These are phyloP conservation scores for Pseudevernia furfuracea DNA, from an alignment of 495 filamentous ascomycete genomes.

Conservation along the genomic window DNA sequence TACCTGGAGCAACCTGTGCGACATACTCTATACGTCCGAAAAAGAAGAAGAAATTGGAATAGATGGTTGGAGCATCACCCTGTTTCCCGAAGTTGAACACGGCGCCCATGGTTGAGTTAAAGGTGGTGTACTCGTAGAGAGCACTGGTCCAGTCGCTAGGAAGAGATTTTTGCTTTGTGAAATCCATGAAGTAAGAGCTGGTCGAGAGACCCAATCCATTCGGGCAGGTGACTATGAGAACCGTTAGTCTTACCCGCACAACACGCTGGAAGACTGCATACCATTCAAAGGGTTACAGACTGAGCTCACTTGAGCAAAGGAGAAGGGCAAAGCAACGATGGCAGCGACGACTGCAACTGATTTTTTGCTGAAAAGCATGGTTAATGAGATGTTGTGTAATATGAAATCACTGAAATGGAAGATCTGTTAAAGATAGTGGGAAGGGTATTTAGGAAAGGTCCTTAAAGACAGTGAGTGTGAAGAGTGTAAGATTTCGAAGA, in stretches of 20 bases:
- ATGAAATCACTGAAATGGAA: background rate
- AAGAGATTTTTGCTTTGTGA: constrained; percentile 48
- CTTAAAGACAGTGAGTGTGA: background rate
- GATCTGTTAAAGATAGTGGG: constrained; percentile 1
- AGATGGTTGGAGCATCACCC: constrained; percentile 67
- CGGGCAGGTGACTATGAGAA: constrained; percentile 18
- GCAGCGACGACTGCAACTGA: constrained; percentile 5
- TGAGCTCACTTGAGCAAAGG: constrained; percentile 42
- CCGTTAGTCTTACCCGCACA: background rate
- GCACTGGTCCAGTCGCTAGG: constrained; percentile 53
- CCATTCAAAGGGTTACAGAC: constrained; percentile 24
- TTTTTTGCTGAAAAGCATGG: constrained; percentile 5
- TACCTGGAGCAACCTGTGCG: constrained; percentile 65
- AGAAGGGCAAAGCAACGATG: constrained; percentile 28
- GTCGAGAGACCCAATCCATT: constrained; percentile 45
- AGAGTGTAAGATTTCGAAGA: background rate
- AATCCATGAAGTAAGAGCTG: constrained; percentile 53
- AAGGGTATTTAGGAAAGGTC: background rate
- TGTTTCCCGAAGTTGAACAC: constrained; percentile 64
- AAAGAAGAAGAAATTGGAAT: constrained; percentile 68
- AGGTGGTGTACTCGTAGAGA: constrained; percentile 18
- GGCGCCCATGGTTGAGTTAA: constrained; percentile 51
- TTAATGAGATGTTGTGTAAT: background rate
- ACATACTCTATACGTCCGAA: constrained; percentile 64
- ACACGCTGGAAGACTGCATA: constrained; percentile 1